Evolutionary conservation across 2,329 filamentous ascomycete genomes (phyloP), one percentile per base, ranked within the genome.

Genomic region (Tolypocladium paradoxum): DNA sequence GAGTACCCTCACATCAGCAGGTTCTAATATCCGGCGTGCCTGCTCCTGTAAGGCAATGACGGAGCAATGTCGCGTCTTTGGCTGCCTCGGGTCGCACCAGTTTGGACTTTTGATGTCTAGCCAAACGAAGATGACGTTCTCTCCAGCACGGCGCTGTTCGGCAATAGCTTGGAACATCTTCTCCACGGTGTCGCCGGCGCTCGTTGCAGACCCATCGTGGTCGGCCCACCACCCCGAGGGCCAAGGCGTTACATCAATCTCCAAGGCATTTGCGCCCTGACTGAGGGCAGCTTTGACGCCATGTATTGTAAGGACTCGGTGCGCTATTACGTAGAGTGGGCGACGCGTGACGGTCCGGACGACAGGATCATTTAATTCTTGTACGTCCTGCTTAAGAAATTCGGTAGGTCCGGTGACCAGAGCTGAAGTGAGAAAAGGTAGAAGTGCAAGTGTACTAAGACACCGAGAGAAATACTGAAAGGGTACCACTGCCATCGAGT

Each of bases 81-180:
- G 45, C 3, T 29, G 4, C 9, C 2, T 16, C 11, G 24, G 11
- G 22, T 20, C 38, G 48, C 52, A 54, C 8, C 8, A 49, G 31
- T 55, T 48, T 8, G 54, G 54, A 24, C 45, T 53, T 24, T 50
- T 50, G 35, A 55, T 45, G 36, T 51, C 54, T 6, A 55, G 54
- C 54, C 54, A 55, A 14, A 55, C 54, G 24, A 55, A 53, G 47
- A 12, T 43, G 34, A 53, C 24, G 48, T 47, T 38, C 18, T 27
- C 33, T 31, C 47, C 40, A 8, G 20, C 18, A 16, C 27, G 22
- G 12, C 34, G 14, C 38, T 53, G 40, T 9, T n/a, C 24, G 27
- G 50, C 48, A 18, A 51, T 33, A 9, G 22, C 18, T 12, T 8
- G 0, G 20, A 53, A 46, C 5, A 55, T 49, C 4, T 40, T 7